Evolutionary conservation across 208 protist genomes (phyloP).

Genomic region (Leishmania mexicana): DNA sequence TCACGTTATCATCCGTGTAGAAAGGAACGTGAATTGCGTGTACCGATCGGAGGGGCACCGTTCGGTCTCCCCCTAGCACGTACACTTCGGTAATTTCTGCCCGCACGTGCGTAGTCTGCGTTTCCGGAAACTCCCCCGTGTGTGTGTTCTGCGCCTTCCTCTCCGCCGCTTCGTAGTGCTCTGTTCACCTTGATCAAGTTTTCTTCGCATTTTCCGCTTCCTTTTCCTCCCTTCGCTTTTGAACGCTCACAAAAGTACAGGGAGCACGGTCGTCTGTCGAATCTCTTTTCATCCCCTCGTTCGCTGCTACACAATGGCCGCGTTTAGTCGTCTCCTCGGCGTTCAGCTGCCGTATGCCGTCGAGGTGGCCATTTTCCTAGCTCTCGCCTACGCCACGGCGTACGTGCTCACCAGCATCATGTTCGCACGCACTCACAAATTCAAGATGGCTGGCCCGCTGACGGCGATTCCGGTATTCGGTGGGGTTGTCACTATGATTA

Average conservation of each 20-base stretch:
- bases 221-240: neutral
- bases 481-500: conserved; percentile 78
- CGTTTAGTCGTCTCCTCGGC: conserved; percentile 70
- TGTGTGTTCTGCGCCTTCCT: neutral
- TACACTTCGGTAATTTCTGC: conserved; percentile 3
- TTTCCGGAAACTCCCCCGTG: neutral
- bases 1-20: conserved; percentile 8
- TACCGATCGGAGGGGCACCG: neutral
- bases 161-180: neutral
- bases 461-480: conserved; percentile 67
- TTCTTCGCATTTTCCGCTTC: neutral
- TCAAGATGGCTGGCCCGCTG: conserved; percentile 65
- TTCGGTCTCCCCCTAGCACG: neutral
- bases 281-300: neutral
- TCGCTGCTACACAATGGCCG: conserved; percentile 42
- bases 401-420: conserved; percentile 61
- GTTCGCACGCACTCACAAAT: conserved; percentile 77
- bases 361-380: conserved; percentile 58
- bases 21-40: neutral
- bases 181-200: neutral
- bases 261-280: neutral
- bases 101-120: no score
- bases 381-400: conserved; percentile 55
- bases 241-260: neutral
- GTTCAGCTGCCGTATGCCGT: conserved; percentile 69